Base-by-base conservation (phyloP, 371 early-diverging fungal species). In the Syncephalis fuscata region DNA sequence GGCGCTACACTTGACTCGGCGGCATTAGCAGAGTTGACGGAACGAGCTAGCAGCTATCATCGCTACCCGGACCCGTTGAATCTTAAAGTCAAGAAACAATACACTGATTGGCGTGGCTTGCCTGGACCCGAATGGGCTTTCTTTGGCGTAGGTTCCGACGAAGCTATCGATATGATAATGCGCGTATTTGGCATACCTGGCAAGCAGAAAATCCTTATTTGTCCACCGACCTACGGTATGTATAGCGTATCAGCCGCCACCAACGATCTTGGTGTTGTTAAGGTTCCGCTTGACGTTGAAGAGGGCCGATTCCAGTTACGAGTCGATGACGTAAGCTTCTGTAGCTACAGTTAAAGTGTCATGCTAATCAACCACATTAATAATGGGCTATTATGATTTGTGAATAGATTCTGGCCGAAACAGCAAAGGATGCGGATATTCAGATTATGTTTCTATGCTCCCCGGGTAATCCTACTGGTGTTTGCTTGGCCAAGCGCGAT, bases 191-290 rank as follows among this genome's bases (percentile, higher is more conserved):
- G 96, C 64, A 67, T 71, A 16, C 98, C 98, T 10, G 85, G 76
- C 39, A 71, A 73, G 52, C 95, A 98, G 59, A 82, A 85, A 63
- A 77, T 95, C 53, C 67, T 98, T 46, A 82, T 94, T 46, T 85
- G 85, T 7, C 95, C 95, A 48, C 96, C 98, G 2, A 95, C 95
- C 23, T 98, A 98, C 60, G 98, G 98, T 56, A 98, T 98, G 98
- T 98, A 98, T 69, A 69, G 74, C 15, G 92, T 92, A 15, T 80
- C 74, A 48, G 93, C 94, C 38, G 78, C 85, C 55, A 80, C 90
- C 62, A 95, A 98, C 61, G 96, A 96, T 62, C 88, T 92, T 0
- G 67, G 60, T 44, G 80, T 94, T 26, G 81, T 86, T 45, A 82
- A 82, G 53, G 85, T 86, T 20, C 76, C 74, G 22, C 63, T 96